phyloP scores from a whole-genome alignment of 2,329 filamentous ascomycete species.

The Byssochlamys sp. region DNA sequence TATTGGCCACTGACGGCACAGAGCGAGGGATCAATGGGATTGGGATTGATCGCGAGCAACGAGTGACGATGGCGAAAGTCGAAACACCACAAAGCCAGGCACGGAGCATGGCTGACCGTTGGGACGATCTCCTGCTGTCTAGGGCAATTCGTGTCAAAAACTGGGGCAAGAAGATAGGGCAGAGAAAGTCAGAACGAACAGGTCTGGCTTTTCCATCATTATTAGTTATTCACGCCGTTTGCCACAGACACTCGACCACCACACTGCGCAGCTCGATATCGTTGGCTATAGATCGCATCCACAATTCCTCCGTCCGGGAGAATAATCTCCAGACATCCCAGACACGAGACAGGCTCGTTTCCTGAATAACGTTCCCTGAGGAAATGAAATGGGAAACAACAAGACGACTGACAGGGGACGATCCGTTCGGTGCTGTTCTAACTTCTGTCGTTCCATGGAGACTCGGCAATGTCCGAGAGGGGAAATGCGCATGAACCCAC shows the following conservation, averaged over 20 bases:
- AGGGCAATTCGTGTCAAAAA: neutral
- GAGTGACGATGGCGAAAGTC: neutral
- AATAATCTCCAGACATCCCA: neutral
- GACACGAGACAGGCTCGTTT: neutral
- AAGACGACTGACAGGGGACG: neutral
- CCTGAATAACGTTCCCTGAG: neutral
- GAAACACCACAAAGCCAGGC: neutral
- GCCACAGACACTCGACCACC: neutral
- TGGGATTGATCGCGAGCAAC: neutral
- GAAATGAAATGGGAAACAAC: neutral
- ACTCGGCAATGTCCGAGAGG: neutral
- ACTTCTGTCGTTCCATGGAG: neutral
- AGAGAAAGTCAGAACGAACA: neutral
- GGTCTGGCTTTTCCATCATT: neutral
- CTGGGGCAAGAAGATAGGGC: neutral
- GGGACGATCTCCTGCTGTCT: neutral
- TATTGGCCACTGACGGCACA: neutral
- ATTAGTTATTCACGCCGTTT: neutral
- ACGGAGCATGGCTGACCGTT: too few species aligned
- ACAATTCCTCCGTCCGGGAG: neutral
- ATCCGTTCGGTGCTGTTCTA: neutral
- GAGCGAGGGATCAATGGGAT: neutral
- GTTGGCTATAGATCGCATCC: neutral
- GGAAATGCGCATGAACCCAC: neutral
- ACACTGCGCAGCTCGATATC: neutral